Percentiles rank a stretch among this genome's conserved stretches.
Conservation (phyloP, 345 rosid species). For the Cardamine chenopodiifolia region DNA sequence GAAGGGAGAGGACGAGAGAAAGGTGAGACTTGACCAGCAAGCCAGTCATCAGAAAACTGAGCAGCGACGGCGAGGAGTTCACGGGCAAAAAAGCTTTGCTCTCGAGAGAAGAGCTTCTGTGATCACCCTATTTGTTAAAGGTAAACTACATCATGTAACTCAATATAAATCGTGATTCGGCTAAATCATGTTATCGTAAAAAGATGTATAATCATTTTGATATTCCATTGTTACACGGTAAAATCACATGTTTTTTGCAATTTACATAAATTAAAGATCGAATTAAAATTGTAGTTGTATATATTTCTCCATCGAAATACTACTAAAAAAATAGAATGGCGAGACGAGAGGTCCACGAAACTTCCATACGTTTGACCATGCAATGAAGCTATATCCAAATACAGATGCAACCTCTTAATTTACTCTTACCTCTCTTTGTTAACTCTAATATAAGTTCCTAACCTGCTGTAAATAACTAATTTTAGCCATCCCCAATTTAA, state of each 20-base stretch:
- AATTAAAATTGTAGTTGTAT: background rate
- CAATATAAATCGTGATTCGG: background rate
- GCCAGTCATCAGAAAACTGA: too few relatives aligned
- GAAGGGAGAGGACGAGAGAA: too few relatives aligned
- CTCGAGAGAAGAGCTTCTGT: too few relatives aligned
- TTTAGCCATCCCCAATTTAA: conserved; percentile 20
- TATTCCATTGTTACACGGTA: background rate
- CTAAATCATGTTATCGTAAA: background rate
- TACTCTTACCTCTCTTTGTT: background rate
- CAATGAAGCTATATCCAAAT: background rate
- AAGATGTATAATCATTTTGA: background rate
- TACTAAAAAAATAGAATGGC: conserved; percentile 12
- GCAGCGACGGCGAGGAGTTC: too few relatives aligned
- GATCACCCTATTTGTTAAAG: too few relatives aligned
- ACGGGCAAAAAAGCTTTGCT: too few relatives aligned
- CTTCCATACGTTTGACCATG: conserved; percentile 2
- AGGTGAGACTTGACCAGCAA: too few relatives aligned
- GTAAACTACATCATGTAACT: too few relatives aligned
- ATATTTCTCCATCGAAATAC: background rate
- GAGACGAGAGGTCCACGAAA: conserved; percentile 26
- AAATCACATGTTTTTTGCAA: background rate
- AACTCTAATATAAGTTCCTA: conserved; percentile 7
- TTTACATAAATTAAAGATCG: background rate
- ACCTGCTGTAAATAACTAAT: conserved; percentile 25
- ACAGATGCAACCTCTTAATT: conserved; percentile 13